Base-by-base conservation (phyloP, 805 yeast genomes). In the Metschnikowia bowlesiae region DNA sequence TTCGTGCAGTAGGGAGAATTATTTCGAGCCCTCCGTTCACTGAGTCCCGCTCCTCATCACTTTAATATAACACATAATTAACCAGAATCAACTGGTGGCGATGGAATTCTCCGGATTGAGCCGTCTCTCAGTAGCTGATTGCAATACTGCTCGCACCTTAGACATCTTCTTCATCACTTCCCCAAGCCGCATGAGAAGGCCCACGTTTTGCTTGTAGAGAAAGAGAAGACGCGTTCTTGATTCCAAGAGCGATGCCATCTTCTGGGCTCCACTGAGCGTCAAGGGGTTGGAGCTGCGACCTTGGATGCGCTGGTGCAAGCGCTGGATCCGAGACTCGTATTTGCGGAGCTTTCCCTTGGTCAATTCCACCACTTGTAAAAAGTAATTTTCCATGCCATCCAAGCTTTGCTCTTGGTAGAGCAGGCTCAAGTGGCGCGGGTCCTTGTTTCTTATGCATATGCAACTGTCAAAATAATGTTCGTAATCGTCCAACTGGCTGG, bases 401-500 rank as follows among this genome's bases (percentile, higher is more conserved):
- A 42, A n/a, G 7, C 36, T 42, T 32, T 42, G 36, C 10, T 42
- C 34, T 31, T 42, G 45, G 22, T 33, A 42, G 38, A 42, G 45
- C 38, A 33, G 45, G 22, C 26, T 22, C 45, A 42, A 30, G 18
- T 42, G 45, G 18, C 37, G 45, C 7, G 45, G 45, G n/a, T 42
- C 38, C 28, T 42, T 32, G 38, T 42, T n/a, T 22, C 11, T 42
- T n/a, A 42, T 42, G 14, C 22, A 2, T 13, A n/a, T 34, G 46
- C 46, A 44, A 32, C 39, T 34, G 40, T 35, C 40, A 13, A 44
- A 44, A 30, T 35, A 44, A 4, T 4, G 28, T 11, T 44, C 39
- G 34, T 44, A 44, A 29, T 44, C 46, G 40, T 44, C 46, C 33
- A 44, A 36, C 8, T 44, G 46, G 32, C 39, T 44, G 40, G 40